These are phyloP conservation scores for Syzygium oleosum DNA, from an alignment of 345 rosid species.

Conservation along the genomic window DNA sequence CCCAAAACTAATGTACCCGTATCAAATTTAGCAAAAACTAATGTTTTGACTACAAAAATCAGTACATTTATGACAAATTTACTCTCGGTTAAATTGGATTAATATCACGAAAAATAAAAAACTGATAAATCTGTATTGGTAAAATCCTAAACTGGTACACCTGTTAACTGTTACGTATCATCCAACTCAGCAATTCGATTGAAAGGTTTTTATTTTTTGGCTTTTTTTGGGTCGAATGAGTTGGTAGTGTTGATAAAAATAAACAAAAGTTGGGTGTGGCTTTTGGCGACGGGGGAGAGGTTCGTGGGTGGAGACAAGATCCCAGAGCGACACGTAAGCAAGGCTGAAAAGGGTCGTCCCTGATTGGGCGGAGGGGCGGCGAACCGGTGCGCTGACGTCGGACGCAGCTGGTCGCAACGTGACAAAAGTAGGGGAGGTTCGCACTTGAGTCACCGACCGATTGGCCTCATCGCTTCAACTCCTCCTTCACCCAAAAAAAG, in stretches of 20 bases:
- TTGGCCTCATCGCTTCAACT: constrained; percentile 25
- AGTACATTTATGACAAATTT: too few relatives aligned
- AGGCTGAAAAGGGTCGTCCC: background rate
- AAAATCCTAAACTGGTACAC: too few relatives aligned
- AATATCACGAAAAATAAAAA: too few relatives aligned
- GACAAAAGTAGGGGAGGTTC: background rate
- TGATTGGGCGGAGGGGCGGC: background rate
- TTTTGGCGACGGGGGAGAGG: background rate
- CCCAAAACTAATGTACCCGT: too few relatives aligned
- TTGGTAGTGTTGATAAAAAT: background rate
- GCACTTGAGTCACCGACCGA: background rate
- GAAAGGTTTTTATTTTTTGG: too few relatives aligned
- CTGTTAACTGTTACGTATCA: too few relatives aligned
- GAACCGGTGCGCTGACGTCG: background rate
- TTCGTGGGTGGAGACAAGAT: background rate
- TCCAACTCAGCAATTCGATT: too few relatives aligned
- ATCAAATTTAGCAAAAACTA: too few relatives aligned
- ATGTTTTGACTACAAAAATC: too few relatives aligned
- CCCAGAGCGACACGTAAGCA: background rate
- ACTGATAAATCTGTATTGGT: rapidly evolving
- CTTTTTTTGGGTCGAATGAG: too few relatives aligned
- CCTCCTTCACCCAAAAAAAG: background rate
- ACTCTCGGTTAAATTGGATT: too few relatives aligned
- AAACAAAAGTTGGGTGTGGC: background rate
- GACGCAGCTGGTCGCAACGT: background rate